Percentiles rank a stretch among this genome's conserved stretches.
phyloP scores from a whole-genome alignment of 768 basidiomycete genomes.

The Wakefieldia striispora region DNA sequence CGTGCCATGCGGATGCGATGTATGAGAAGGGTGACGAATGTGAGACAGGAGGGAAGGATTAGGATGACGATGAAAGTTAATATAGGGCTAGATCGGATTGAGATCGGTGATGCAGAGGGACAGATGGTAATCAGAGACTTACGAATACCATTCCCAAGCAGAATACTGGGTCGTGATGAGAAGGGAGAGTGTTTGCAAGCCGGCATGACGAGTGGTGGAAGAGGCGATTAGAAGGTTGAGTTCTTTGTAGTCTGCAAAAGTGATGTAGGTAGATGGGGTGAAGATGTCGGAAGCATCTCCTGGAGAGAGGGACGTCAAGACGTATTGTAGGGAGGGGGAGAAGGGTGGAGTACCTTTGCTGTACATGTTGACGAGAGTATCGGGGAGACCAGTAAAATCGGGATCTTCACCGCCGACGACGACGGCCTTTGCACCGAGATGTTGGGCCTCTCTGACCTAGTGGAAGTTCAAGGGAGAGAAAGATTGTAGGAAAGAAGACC shows the following conservation, averaged over 20 bases:
- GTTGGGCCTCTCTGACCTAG: slow-evolving; percentile 56
- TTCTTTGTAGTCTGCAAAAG: slow-evolving; percentile 72
- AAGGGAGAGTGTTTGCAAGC: slow-evolving; percentile 70
- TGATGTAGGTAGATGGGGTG: slow-evolving; percentile 88
- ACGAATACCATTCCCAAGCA: slow-evolving; percentile 94
- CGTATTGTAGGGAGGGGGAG: slow-evolving; percentile 5
- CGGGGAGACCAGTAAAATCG: slow-evolving; percentile 60
- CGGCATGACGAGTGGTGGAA: slow-evolving; percentile 79
- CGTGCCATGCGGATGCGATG: slow-evolving; percentile 84
- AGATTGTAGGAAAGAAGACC: slow-evolving; percentile 29
- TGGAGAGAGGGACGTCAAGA: slow-evolving; percentile 27
- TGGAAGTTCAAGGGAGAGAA: background rate
- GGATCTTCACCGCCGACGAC: slow-evolving; percentile 88
- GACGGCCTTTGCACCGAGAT: slow-evolving; percentile 78
- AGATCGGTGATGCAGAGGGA: slow-evolving; percentile 4
- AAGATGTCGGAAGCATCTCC: slow-evolving; percentile 83
- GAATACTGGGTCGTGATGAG: slow-evolving; percentile 77
- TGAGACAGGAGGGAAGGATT: slow-evolving; percentile 85
- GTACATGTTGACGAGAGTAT: slow-evolving; percentile 87
- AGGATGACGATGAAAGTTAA: slow-evolving; percentile 85
- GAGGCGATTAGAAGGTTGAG: slow-evolving; percentile 66
- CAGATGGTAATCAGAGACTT: slow-evolving; percentile 20
- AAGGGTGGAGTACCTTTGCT: slow-evolving; percentile 70
- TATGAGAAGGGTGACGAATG: slow-evolving; percentile 84
- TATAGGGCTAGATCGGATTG: slow-evolving; percentile 55